Evolutionary conservation across 1,284 basidiomycete genomes (phyloP), one percentile per base, ranked within the genome.

Genomic region (Quambalaria eucalypti): DNA sequence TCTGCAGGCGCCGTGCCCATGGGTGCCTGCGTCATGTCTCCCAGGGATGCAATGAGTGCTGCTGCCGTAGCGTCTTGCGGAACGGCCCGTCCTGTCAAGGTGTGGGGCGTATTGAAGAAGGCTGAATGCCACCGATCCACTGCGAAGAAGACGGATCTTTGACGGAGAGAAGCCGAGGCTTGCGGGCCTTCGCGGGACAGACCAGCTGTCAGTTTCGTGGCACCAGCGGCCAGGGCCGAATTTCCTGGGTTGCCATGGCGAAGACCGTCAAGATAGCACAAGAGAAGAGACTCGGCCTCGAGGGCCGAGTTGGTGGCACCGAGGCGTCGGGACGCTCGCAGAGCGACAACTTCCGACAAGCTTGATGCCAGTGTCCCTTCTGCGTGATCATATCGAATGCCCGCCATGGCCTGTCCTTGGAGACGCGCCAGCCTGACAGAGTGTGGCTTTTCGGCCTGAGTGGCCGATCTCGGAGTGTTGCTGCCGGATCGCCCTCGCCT

Each of bases 111-210:
- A 14, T 58, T 57, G 50, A 65, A 67, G 1, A 52, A 60, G 21
- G 58, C 33, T 4, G 65, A 54, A 40, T 67, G 65, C 65, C 65
- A 67, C 26, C 65, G 57, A 50, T 67, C 65, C 12, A 67, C 51
- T 55, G 60, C 62, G 51, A 62, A 61, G 16, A 62, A 48, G 31
- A 67, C 21, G 39, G 59, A 59, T 23, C 63, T 19, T 4, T 63
- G 51, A 19, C 65, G 40, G 40, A 60, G 14, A 21, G n/a, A n/a
- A n/a, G n/a, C n/a, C n/a, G n/a, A n/a, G n/a, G n/a, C n/a, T 33
- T 33, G 31, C 31, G 8, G 58, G n/a, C n/a, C 26, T 56, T 58
- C 48, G 57, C 63, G 47, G 54, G 46, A 26, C 51, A 55, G 19
- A 49, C 47, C n/a, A 60, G 55, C 47, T 52, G 30, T 9, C 33